A percentile compares a stretch with the other conserved stretches of the same genome.
phyloP scores from a whole-genome alignment of 2,329 filamentous ascomycete genomes.

The Monosporascus sp. region DNA sequence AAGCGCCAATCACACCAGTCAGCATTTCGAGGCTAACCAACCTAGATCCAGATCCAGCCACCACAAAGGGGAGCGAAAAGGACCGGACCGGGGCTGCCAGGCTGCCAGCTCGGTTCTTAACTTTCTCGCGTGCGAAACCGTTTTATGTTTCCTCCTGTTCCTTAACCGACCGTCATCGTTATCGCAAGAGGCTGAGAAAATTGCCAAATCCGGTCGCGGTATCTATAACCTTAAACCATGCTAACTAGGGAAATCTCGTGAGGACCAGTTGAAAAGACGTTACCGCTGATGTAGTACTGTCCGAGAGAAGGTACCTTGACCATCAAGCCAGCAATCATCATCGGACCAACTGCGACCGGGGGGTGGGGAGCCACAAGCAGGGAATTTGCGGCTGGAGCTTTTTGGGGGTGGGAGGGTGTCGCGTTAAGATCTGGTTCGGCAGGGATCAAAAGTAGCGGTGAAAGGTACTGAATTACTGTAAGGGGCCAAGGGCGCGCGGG shows the following conservation, averaged over 20 bases:
- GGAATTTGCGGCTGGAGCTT: constrained; percentile 20
- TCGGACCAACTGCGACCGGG: constrained; percentile 26
- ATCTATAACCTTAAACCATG: too few relatives aligned
- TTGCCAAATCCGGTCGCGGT: too few relatives aligned
- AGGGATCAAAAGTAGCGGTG: background rate
- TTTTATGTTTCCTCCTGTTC: too few relatives aligned
- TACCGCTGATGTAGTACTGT: too few relatives aligned
- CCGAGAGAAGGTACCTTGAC: too few relatives aligned
- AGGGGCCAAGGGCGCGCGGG: background rate
- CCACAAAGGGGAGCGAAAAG: constrained; percentile 1
- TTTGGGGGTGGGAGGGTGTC: constrained; percentile 11
- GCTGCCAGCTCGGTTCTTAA: too few relatives aligned
- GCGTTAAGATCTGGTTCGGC: constrained; percentile 16
- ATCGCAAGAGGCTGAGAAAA: too few relatives aligned
- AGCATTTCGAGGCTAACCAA: background rate
- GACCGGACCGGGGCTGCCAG: too few relatives aligned
- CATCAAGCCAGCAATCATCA: constrained; percentile 16
- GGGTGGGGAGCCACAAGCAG: constrained; percentile 20
- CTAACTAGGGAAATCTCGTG: too few relatives aligned
- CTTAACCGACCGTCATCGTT: too few relatives aligned
- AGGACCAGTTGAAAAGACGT: too few relatives aligned
- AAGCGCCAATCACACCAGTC: background rate
- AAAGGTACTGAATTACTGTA: background rate
- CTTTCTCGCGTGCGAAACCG: too few relatives aligned
- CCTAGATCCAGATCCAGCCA: background rate